Evolutionary conservation across 2,329 filamentous ascomycete genomes (phyloP).

Genomic region (Fusarium setosum): DNA sequence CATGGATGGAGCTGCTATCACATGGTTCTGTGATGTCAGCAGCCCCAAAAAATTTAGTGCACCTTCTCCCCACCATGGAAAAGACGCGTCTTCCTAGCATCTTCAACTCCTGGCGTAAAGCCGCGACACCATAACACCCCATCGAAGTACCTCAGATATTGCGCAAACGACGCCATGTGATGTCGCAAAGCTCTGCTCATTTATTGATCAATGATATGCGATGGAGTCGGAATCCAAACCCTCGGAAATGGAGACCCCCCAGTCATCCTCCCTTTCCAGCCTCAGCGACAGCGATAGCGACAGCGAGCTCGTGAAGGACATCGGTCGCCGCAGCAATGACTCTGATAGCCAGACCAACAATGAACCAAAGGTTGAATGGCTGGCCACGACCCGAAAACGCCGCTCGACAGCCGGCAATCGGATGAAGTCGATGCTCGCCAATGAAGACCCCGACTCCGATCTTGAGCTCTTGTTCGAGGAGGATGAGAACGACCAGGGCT

Average conservation of each 20-base stretch:
- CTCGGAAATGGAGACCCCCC: constrained; percentile 49
- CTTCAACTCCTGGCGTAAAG: constrained; percentile 22
- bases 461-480: constrained; percentile 83
- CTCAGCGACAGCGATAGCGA: constrained; percentile 47
- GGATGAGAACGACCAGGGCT: constrained; percentile 75
- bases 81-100: constrained; percentile 38
- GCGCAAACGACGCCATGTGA: constrained; percentile 34
- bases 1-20: constrained; percentile 7
- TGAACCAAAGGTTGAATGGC: constrained; percentile 67
- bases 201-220: constrained; percentile 23
- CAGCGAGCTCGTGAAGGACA: constrained; percentile 37
- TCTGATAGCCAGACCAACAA: constrained; percentile 52
- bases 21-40: constrained; percentile 37
- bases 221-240: constrained; percentile 46
- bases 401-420: constrained; percentile 87
- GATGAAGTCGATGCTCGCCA: constrained; percentile 81
- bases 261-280: constrained; percentile 44
- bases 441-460: constrained; percentile 76
- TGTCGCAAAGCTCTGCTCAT: constrained; percentile 1
- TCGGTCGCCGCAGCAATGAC: constrained; percentile 45
- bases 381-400: constrained; percentile 78
- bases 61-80: constrained; percentile 32
- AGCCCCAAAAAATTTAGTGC: constrained; percentile 26
- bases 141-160: constrained; percentile 5
- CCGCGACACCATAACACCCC: constrained; percentile 9